Base-by-base conservation (phyloP, 192 early-diverging fungal species). In the Coemansia sp. region DNA sequence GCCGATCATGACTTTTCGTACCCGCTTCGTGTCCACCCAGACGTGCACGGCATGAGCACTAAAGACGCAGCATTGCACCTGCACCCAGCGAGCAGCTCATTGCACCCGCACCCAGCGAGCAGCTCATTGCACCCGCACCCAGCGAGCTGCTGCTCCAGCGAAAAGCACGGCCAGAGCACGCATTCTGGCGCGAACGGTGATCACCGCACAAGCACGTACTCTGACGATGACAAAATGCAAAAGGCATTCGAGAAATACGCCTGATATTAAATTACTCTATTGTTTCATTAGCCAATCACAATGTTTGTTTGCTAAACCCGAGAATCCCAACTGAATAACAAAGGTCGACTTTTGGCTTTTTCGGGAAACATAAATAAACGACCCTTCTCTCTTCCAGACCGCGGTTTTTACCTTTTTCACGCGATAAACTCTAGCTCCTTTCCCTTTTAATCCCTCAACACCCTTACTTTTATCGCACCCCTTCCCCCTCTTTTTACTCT, bases 1-100 rank as follows among this genome's bases (percentile, higher is more conserved):
- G 28, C 60, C 15, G 65, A 44, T 37, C 56, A 51, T 31, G 67
- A 69, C 12, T 63, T 57, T 54, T 63, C 60, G 54, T 62, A 62
- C 38, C 60, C 60, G 14, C 21, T 63, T 19, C 31, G 60, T 3
- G 53, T 56, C 44, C 57, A 56, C 1, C 46, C 22, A 2, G 57
- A 49, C 37, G 22, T 31, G 8, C 38, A 59, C 37, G 49, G 22
- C 21, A 46, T 37, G 12, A 57, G 62, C 38, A 25, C 36, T 7
- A 47, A 31, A 6, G 62, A 54, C 42, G 28, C 54, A 51, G 55
- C 19, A 4, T 17, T 38, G 53, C 19, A 47, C 2, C 36, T 46
- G 12, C 63, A 72, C 9, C 47, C 47, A 31, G 64, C 59, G 6
- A 34, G 7, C 31, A 34, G 31, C n/a, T n/a, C 19, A 4, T 17